Evolutionary conservation across 441 rosid species (phyloP).

Genomic region (Pelargonium myrrhifolium): DNA sequence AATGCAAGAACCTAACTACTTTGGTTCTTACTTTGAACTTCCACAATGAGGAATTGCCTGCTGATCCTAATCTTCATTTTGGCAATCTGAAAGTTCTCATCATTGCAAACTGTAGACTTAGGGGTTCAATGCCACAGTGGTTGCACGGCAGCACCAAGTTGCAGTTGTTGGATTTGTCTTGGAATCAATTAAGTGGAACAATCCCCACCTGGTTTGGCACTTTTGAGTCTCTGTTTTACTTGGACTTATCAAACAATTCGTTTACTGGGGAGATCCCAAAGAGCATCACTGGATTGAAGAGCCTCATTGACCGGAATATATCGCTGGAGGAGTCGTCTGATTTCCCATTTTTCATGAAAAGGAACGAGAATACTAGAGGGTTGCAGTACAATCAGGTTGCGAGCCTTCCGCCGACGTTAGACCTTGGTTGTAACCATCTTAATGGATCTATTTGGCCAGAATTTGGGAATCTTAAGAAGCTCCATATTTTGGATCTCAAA

Average conservation of each 20-base stretch:
- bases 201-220: constrained; percentile 60
- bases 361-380: constrained; percentile 44
- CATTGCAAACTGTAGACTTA: constrained; percentile 52
- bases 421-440: constrained; percentile 48
- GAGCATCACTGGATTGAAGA: constrained; percentile 38
- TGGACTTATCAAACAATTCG: constrained; percentile 76
- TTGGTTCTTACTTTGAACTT: constrained; percentile 59
- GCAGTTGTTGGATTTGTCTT: constrained; percentile 71
- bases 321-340: constrained; percentile 57
- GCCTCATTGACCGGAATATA: constrained; percentile 39
- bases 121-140: constrained; percentile 60
- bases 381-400: constrained; percentile 64
- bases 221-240: constrained; percentile 53
- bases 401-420: constrained; percentile 66
- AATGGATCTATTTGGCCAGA: constrained; percentile 65
- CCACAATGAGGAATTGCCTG: constrained; percentile 46
- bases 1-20: constrained; percentile 49
- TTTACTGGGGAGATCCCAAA: constrained; percentile 59
- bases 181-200: constrained; percentile 50
- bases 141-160: constrained; percentile 34
- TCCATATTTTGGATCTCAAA: constrained; percentile 53
- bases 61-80: constrained; percentile 36
- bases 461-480: constrained; percentile 60
- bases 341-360: constrained; percentile 59
- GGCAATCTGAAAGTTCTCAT: constrained; percentile 55